phyloP scores from a whole-genome alignment of 2,329 filamentous ascomycete genomes.

The Endothia cerciana region DNA sequence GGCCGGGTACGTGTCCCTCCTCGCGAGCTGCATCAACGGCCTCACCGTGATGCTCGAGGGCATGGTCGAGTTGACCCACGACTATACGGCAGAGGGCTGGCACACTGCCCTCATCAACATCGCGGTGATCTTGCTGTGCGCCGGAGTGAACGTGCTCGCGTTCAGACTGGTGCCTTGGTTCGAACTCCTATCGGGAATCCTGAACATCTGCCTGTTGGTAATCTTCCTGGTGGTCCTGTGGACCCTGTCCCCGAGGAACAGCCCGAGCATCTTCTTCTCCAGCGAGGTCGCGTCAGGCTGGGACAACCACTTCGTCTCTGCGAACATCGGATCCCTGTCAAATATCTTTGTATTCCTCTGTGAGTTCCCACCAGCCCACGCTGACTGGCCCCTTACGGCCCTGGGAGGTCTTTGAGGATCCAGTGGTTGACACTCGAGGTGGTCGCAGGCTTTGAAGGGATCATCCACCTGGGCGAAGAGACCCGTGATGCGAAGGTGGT shows the following conservation, averaged over 20 bases:
- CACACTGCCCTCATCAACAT: slow-evolving; percentile 44
- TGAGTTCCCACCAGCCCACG: too few relatives aligned
- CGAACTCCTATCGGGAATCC: slow-evolving; percentile 42
- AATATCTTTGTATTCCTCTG: slow-evolving; percentile 39
- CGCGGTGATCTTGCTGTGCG: slow-evolving; percentile 33
- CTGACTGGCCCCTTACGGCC: too few relatives aligned
- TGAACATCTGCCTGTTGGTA: slow-evolving; percentile 30
- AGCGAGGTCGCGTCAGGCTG: slow-evolving; percentile 22
- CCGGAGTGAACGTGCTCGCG: slow-evolving; percentile 37
- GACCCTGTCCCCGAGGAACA: slow-evolving; percentile 24
- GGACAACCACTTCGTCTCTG: slow-evolving; percentile 32
- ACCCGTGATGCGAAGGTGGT: slow-evolving; percentile 48
- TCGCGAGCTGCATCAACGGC: slow-evolving; percentile 40
- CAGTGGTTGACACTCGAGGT: background rate
- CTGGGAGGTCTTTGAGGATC: too few relatives aligned
- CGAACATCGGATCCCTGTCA: slow-evolving; percentile 43
- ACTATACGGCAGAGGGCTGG: slow-evolving; percentile 35
- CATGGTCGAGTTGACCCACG: slow-evolving; percentile 24
- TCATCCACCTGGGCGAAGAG: slow-evolving; percentile 53
- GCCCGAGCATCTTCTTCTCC: slow-evolving; percentile 9
- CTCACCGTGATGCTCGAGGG: slow-evolving; percentile 24
- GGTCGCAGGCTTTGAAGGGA: slow-evolving; percentile 47
- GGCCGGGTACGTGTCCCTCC: slow-evolving; percentile 44
- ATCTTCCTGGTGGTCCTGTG: slow-evolving; percentile 25
- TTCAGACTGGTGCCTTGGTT: slow-evolving; percentile 46